Evolutionary conservation across 371 early-diverging fungal genomes (phyloP).

Genomic region (Blakeslea trispora): DNA sequence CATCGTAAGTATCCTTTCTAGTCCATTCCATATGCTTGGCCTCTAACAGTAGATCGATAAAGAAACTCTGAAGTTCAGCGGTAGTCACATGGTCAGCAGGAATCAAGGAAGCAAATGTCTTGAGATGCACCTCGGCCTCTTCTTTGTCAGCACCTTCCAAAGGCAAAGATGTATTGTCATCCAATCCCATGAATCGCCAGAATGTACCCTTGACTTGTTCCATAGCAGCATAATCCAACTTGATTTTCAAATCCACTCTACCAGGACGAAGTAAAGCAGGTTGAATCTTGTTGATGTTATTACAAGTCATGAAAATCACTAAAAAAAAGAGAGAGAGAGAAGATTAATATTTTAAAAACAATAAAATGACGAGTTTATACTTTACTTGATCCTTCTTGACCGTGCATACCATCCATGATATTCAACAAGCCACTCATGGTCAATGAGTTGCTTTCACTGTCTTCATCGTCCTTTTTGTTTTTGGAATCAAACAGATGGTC

Average conservation of each 20-base stretch:
- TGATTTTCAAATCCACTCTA: constrained; percentile 89
- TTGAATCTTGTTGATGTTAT: constrained; percentile 90
- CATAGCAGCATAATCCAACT: constrained; percentile 77
- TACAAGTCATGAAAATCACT: constrained; percentile 94
- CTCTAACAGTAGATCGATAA: constrained; percentile 30
- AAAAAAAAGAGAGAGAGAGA: background rate
- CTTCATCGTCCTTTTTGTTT: constrained; percentile 35
- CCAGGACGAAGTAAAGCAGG: constrained; percentile 96
- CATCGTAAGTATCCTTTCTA: constrained; percentile 9
- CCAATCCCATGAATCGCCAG: constrained; percentile 45
- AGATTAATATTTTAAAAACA: no score
- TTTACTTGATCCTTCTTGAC: constrained; percentile 52
- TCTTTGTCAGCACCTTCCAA: constrained; percentile 14
- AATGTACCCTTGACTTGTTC: constrained; percentile 65
- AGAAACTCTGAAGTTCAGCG: constrained; percentile 49
- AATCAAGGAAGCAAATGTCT: constrained; percentile 21
- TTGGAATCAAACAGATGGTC: constrained; percentile 60
- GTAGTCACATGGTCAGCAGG: constrained; percentile 47
- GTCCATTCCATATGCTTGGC: constrained; percentile 18
- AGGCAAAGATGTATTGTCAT: constrained; percentile 26
- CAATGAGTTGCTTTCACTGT: constrained; percentile 17
- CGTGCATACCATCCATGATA: constrained; percentile 82
- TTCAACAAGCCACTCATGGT: constrained; percentile 61
- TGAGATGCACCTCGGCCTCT: constrained; percentile 1
- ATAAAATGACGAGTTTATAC: no score